These are phyloP conservation scores for Crepidotus variabilis DNA, from an alignment of 768 basidiomycete genomes.

Conservation along the genomic window DNA sequence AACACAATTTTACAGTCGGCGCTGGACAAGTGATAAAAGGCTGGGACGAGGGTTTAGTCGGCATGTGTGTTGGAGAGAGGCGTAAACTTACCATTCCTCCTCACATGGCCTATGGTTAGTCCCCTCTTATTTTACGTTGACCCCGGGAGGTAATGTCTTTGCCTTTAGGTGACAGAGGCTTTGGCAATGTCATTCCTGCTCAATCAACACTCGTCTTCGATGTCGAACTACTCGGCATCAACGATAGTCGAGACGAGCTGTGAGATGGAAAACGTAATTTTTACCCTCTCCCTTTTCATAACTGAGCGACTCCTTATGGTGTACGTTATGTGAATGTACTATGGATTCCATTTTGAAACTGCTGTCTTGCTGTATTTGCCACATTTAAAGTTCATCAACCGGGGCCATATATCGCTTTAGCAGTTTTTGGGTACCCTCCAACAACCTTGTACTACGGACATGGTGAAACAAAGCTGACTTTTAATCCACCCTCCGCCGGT, in stretches of 20 bases:
- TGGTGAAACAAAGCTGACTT: too few species aligned
- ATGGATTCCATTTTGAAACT: too few species aligned
- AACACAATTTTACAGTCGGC: conserved; percentile 48
- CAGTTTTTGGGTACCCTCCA: too few species aligned
- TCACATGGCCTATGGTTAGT: conserved; percentile 77
- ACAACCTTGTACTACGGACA: too few species aligned
- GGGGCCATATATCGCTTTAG: too few species aligned
- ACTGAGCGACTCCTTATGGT: too few species aligned
- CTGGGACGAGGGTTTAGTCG: conserved; percentile 79
- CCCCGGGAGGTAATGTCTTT: not conserved
- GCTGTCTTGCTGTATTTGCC: too few species aligned
- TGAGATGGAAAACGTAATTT: conserved; percentile 16
- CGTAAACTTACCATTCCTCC: conserved; percentile 86
- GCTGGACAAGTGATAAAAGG: conserved; percentile 79
- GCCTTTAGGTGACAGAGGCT: conserved; percentile 62
- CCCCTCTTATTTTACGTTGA: not conserved
- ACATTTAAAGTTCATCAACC: too few species aligned
- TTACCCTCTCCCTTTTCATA: too few species aligned
- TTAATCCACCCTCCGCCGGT: too few species aligned
- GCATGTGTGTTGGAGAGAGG: conserved; percentile 88
- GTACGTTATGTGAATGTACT: too few species aligned
- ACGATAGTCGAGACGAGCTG: conserved; percentile 48
- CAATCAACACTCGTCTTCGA: conserved; percentile 82
- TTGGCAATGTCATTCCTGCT: conserved; percentile 74
- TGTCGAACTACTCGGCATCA: conserved; percentile 72